A percentile compares a stretch with the other conserved stretches of the same genome.
Evolutionary conservation across 257 asterid genomes (phyloP).

Genomic region (Asclepias syriaca): DNA sequence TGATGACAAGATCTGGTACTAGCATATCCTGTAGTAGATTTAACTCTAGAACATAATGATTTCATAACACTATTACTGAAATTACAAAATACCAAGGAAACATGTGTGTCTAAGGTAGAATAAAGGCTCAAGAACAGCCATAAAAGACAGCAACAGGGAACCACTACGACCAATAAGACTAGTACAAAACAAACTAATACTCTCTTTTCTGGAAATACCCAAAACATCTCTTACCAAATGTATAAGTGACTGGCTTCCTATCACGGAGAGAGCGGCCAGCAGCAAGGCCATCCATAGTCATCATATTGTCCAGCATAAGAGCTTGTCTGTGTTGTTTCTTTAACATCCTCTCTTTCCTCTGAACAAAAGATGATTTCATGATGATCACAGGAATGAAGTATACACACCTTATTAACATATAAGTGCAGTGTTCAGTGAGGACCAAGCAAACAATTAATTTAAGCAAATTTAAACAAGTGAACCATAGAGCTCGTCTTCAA

Average conservation of each 20-base stretch:
- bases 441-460: neutral
- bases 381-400: slow-evolving; percentile 11
- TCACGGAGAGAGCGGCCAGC: slow-evolving; percentile 89
- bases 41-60: neutral
- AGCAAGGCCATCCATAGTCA: slow-evolving; percentile 64
- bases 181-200: neutral
- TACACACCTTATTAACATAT: neutral
- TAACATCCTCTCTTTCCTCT: slow-evolving; percentile 81
- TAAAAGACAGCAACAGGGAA: neutral
- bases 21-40: neutral
- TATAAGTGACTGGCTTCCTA: slow-evolving; percentile 87
- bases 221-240: slow-evolving; percentile 58
- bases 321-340: slow-evolving; percentile 95
- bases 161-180: neutral
- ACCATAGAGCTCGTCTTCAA: slow-evolving; percentile 9
- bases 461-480: neutral
- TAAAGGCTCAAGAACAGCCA: neutral
- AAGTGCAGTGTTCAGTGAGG: neutral
- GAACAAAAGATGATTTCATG: slow-evolving; percentile 29
- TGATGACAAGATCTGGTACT: neutral
- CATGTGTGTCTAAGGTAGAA: neutral
- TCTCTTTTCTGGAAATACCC: neutral
- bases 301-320: slow-evolving; percentile 79
- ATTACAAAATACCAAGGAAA: neutral
- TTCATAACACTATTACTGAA: neutral